phyloP scores from a whole-genome alignment of 805 yeast genomes.

The Gaillardinia entomophila region DNA sequence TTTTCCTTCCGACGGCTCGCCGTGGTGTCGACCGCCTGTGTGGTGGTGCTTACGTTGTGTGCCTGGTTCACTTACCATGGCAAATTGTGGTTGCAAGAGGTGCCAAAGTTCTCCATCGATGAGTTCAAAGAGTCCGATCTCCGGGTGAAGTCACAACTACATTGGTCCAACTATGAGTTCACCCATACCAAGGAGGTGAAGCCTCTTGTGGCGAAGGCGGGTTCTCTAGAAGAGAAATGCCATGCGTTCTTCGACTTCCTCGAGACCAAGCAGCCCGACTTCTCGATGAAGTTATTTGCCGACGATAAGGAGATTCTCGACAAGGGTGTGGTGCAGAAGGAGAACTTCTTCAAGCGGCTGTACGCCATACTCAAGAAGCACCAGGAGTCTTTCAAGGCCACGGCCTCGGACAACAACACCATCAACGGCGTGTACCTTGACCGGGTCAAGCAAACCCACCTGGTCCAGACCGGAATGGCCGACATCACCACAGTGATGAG shows the following conservation, averaged over 20 bases:
- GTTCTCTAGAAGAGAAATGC: no score
- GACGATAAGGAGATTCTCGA: neutral
- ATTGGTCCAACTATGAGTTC: no score
- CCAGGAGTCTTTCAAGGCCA: neutral
- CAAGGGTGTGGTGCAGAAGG: neutral
- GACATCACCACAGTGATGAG: constrained; percentile 25
- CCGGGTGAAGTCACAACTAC: no score
- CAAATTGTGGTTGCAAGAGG: no score
- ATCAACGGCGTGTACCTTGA: neutral
- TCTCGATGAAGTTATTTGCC: neutral
- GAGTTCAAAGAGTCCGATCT: no score
- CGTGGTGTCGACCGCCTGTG: no score
- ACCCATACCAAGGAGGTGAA: no score
- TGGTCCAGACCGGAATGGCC: constrained; percentile 14
- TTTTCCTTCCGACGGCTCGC: no score
- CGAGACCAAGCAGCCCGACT: neutral
- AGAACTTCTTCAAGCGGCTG: neutral
- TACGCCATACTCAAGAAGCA: neutral
- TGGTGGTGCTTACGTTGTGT: no score
- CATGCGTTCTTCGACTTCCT: neutral
- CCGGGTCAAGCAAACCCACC: neutral
- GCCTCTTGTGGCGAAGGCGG: no score
- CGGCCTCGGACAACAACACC: neutral
- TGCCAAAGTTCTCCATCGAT: no score
- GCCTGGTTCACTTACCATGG: no score